Conservation (phyloP, 768 basidiomycete species). For the Lactarius pseudohatsudake region DNA sequence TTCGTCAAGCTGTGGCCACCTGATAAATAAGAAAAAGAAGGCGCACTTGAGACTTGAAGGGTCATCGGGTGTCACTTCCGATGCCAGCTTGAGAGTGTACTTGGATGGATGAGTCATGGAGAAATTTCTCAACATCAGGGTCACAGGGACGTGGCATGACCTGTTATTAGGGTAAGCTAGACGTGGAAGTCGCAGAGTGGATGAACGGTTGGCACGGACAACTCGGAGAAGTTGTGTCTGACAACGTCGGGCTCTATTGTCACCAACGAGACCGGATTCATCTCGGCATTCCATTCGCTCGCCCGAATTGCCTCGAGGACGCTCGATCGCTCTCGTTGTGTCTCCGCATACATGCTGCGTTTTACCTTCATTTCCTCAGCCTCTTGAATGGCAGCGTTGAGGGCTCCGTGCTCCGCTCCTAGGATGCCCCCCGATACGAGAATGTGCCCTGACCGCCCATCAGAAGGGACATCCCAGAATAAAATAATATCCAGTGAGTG, state of each 20-base stretch:
- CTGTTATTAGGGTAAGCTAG: constrained; percentile 39
- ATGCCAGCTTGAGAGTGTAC: constrained; percentile 53
- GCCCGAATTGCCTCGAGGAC: constrained; percentile 64
- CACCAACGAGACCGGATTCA: constrained; percentile 62
- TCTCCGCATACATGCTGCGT: constrained; percentile 91
- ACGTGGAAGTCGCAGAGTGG: not conserved
- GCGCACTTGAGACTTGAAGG: constrained; percentile 31
- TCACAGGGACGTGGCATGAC: constrained; percentile 51
- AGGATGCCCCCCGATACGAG: constrained; percentile 57
- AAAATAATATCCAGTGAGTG: constrained; percentile 68
- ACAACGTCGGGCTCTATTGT: constrained; percentile 44
- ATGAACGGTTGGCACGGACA: constrained; percentile 44
- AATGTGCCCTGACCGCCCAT: constrained; percentile 60
- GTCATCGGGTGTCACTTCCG: constrained; percentile 29
- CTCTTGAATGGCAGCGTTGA: constrained; percentile 59
- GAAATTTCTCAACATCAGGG: constrained; percentile 65
- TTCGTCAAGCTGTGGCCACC: not conserved
- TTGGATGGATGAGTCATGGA: constrained; percentile 63
- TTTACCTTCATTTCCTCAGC: constrained; percentile 64
- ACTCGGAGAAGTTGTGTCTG: constrained; percentile 64
- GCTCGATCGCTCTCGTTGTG: constrained; percentile 66
- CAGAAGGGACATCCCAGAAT: constrained; percentile 70
- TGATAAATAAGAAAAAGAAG: not conserved
- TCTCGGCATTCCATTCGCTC: constrained; percentile 78
- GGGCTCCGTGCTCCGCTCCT: constrained; percentile 66